Base-by-base conservation (phyloP, 192 early-diverging fungal species). In the Fimicolochytrium jonesii region DNA sequence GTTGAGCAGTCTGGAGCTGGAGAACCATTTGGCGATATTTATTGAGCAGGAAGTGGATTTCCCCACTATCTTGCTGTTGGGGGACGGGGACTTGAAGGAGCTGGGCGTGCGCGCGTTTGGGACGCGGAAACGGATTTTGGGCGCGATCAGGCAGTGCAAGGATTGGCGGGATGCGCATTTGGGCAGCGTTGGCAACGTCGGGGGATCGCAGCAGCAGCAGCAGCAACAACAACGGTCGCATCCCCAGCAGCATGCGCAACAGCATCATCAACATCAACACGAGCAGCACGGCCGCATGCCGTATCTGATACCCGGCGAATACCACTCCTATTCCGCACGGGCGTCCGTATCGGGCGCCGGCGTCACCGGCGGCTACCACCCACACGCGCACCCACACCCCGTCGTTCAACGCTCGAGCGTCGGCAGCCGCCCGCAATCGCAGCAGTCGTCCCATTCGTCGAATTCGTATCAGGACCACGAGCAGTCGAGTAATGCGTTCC, bases 41-140 rank as follows among this genome's bases (percentile, higher is more conserved):
- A 65, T 70, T 23, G 70, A 75, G 30, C 77, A 82, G 43, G 76
- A 77, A 34, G 65, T 82, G 37, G 80, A 82, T 53, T 77, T 75
- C 47, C 64, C 64, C 10, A 77, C 67, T 0, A 60, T 82, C 15
- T 50, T 82, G 6, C 45, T 74, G 10, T 58, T 82, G 17, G 60
- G 44, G 17, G 80, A 82, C 43, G 54, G 56, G 9, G 77, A 82
- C 52, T 47, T 82, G 26, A 76, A 68, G 45, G 73, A 79, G 41
- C 42, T 76, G 4, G 80, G 80, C 15, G 74, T 82, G 7, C 75
- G 60, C 28, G 61, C 77, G n/a, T 69, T 82, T 55, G 80, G 80
- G 11, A 69, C 73, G 26, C 66, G 80, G 9, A 73, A 72, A 59
- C 81, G 73, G 41, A 72, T 82, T 34, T 41, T 77, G 31, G 51